A percentile compares a stretch with the other conserved stretches of the same genome.
Conservation (phyloP, 805 yeast species). For the Middelhovenomyces tepae region DNA sequence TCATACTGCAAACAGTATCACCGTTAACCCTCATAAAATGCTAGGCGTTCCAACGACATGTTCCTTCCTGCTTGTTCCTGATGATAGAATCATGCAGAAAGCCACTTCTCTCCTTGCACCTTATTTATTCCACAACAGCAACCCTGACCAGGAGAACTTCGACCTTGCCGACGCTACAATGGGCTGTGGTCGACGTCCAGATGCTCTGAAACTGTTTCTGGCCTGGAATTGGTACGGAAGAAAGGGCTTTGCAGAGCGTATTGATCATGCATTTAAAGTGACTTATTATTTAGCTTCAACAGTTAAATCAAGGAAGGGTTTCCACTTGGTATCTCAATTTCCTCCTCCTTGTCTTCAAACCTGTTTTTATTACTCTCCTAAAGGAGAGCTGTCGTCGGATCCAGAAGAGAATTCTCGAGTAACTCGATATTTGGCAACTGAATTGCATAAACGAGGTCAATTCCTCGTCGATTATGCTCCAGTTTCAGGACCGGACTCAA, state of each 20-base stretch:
- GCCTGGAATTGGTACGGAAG: slow-evolving; percentile 76
- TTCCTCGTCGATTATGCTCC: slow-evolving; percentile 77
- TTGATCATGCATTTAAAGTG: slow-evolving; percentile 64
- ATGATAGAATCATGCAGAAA: slow-evolving; percentile 52
- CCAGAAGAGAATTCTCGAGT: slow-evolving; percentile 38
- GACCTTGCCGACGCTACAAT: slow-evolving; percentile 85
- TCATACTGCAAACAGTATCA: slow-evolving; percentile 62
- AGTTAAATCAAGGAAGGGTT: slow-evolving; percentile 34
- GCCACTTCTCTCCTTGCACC: slow-evolving; percentile 77
- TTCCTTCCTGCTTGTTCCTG: slow-evolving; percentile 66
- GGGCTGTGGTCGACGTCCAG: slow-evolving; percentile 88
- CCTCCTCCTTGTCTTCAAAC: slow-evolving; percentile 78
- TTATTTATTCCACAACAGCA: slow-evolving; percentile 62
- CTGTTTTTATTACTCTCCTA: slow-evolving; percentile 64
- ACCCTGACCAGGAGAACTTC: slow-evolving; percentile 42
- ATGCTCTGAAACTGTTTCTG: slow-evolving; percentile 66
- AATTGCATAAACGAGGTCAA: slow-evolving; percentile 52
- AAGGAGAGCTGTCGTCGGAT: slow-evolving; percentile 23
- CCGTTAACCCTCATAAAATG: slow-evolving; percentile 82
- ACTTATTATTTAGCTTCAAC: slow-evolving; percentile 51
- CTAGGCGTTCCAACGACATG: slow-evolving; percentile 69
- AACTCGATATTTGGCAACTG: slow-evolving; percentile 55
- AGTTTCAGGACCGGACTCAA: slow-evolving; percentile 33
- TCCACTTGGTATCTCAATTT: slow-evolving; percentile 44
- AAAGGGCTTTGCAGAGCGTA: slow-evolving; percentile 52